Evolutionary conservation across 176 grass and related monocot genomes (phyloP).

Genomic region (Aegilops speltoides): DNA sequence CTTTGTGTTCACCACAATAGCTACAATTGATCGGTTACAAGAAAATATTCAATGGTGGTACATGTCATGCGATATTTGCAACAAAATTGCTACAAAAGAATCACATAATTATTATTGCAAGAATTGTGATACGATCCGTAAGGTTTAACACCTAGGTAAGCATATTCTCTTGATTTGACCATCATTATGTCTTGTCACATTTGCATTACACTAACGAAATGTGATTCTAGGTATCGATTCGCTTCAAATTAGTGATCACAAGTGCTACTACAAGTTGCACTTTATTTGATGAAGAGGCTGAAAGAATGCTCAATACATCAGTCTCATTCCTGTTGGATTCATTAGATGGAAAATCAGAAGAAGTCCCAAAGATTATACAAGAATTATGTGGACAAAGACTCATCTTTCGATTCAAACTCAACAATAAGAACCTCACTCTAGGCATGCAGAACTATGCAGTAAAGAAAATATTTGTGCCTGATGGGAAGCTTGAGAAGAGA

Average conservation of each 20-base stretch:
- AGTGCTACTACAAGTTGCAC: not conserved
- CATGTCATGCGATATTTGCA: not conserved
- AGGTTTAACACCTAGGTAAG: not conserved
- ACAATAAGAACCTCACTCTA: not conserved
- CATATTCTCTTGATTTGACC: not conserved
- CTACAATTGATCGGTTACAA: not conserved
- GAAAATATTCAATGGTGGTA: not conserved
- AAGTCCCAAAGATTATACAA: not conserved
- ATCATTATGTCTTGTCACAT: not conserved
- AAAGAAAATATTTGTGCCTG: not conserved
- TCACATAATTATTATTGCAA: not conserved
- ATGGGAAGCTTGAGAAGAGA: not conserved
- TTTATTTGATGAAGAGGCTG: not conserved
- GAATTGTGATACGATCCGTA: not conserved
- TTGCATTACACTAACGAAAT: not conserved
- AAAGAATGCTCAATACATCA: not conserved
- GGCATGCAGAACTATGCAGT: not conserved
- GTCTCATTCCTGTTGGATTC: not conserved
- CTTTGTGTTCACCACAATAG: not conserved
- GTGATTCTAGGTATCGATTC: not conserved
- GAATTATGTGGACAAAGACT: not conserved
- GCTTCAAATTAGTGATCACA: not conserved
- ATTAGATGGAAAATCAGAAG: not conserved
- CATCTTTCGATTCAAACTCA: not conserved
- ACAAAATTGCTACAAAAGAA: too few species aligned